Percentiles rank a stretch among this genome's conserved stretches.
Evolutionary conservation across 1,139 yeast genomes (phyloP).

Genomic region (Candida glucosophila): DNA sequence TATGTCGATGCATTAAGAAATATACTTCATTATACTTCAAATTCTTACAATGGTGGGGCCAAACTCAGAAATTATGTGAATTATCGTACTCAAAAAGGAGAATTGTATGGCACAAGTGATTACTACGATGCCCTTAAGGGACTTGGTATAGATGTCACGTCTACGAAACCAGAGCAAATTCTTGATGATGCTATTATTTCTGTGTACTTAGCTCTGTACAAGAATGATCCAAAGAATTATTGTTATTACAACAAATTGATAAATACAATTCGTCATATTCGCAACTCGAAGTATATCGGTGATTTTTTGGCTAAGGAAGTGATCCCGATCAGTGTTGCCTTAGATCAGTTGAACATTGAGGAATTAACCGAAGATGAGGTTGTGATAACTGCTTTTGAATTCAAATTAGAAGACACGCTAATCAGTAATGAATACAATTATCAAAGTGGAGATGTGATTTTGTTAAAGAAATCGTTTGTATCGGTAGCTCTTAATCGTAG

Average conservation of each 20-base stretch:
- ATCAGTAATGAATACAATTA: slow-evolving; percentile 46
- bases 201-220: slow-evolving; percentile 34
- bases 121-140: slow-evolving; percentile 44
- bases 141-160: slow-evolving; percentile 34
- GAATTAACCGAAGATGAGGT: slow-evolving; percentile 70
- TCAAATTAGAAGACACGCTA: slow-evolving; percentile 55
- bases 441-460: slow-evolving; percentile 31
- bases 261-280: slow-evolving; percentile 33
- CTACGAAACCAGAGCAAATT: slow-evolving; percentile 13
- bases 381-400: slow-evolving; percentile 60
- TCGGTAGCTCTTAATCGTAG: slow-evolving; percentile 34
- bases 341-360: slow-evolving; percentile 51
- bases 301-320: slow-evolving; percentile 48
- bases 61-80: slow-evolving; percentile 40
- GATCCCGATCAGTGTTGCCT: slow-evolving; percentile 47
- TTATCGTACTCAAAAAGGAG: slow-evolving; percentile 46
- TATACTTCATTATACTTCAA: slow-evolving; percentile 9
- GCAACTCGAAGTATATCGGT: slow-evolving; percentile 34
- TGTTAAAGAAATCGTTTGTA: slow-evolving; percentile 26
- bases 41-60: slow-evolving; percentile 6
- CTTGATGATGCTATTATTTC: slow-evolving; percentile 39
- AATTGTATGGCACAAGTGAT: slow-evolving; percentile 51
- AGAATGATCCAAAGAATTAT: slow-evolving; percentile 27
- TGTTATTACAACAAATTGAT: slow-evolving; percentile 28
- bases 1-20: slow-evolving; percentile 58